These are phyloP conservation scores for Didymella lethalis DNA, from an alignment of 2,329 filamentous ascomycete species.

Conservation along the genomic window DNA sequence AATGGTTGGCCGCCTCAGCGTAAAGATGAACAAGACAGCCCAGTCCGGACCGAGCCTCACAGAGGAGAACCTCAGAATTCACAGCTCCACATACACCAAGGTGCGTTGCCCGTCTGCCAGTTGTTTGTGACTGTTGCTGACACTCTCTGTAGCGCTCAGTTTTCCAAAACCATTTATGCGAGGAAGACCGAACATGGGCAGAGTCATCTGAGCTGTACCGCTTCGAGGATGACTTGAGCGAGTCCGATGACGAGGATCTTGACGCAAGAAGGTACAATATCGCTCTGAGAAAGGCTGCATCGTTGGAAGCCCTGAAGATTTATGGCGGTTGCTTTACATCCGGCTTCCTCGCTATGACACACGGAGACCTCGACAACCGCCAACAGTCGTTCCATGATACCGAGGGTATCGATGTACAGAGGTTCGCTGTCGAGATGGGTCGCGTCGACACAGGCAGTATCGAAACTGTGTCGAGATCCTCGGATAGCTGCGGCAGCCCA, in stretches of 20 bases:
- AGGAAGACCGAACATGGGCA: conserved; percentile 28
- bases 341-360: conserved; percentile 40
- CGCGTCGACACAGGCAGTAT: conserved; percentile 24
- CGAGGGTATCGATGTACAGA: conserved; percentile 37
- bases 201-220: conserved; percentile 28
- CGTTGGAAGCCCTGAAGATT: conserved; percentile 42
- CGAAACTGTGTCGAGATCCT: conserved; percentile 23
- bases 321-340: conserved; percentile 46
- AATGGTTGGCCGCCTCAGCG: conserved; percentile 18
- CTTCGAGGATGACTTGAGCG: conserved; percentile 30
- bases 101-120: conserved; percentile 23
- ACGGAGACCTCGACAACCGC: conserved; percentile 31
- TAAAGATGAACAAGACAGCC: conserved; percentile 12
- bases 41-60: conserved; percentile 30
- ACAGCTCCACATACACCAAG: conserved; percentile 36
- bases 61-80: conserved; percentile 43
- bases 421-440: conserved; percentile 37
- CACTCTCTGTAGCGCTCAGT: conserved; percentile 15
- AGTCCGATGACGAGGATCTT: conserved; percentile 35
- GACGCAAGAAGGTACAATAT: conserved; percentile 29
- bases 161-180: conserved; percentile 24
- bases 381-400: conserved; percentile 30
- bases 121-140: conserved; percentile 17
- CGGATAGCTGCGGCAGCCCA: conserved; percentile 33
- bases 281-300: conserved; percentile 35